Percentiles rank a stretch among this genome's conserved stretches.
Evolutionary conservation across 305 asterid species (phyloP).

Genomic region (Andrographis paniculata): DNA sequence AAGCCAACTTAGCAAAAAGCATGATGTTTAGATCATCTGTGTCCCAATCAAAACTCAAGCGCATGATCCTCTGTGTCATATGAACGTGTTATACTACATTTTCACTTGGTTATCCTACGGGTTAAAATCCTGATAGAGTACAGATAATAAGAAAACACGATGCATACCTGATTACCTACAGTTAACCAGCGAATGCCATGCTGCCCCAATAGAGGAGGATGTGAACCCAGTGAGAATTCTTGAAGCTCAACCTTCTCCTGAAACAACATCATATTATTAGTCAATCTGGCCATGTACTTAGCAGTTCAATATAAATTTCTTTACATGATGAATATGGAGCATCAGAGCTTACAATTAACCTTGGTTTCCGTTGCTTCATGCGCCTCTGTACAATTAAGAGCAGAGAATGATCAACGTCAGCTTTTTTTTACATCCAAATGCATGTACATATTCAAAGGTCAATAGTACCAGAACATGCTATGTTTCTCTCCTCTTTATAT

Average conservation of each 20-base stretch:
- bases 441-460: background rate
- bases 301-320: slow-evolving; percentile 5
- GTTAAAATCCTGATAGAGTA: background rate
- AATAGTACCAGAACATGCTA: background rate
- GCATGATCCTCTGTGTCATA: slow-evolving; percentile 56
- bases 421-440: background rate
- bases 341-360: slow-evolving; percentile 64
- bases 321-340: slow-evolving; percentile 16
- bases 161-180: slow-evolving; percentile 80
- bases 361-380: slow-evolving; percentile 74
- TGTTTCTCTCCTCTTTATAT: too few relatives aligned
- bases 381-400: slow-evolving; percentile 61
- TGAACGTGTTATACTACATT: slow-evolving; percentile 21
- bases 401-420: slow-evolving; percentile 17
- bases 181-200: slow-evolving; percentile 82
- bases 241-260: slow-evolving; percentile 87
- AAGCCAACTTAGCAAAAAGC: slow-evolving; percentile 84
- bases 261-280: slow-evolving; percentile 14
- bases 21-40: slow-evolving; percentile 64
- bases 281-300: slow-evolving; percentile 2
- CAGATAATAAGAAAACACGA: slow-evolving; percentile 14
- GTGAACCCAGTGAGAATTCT: slow-evolving; percentile 82
- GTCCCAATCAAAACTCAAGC: slow-evolving; percentile 93
- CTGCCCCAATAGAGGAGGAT: slow-evolving; percentile 84
- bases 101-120: background rate